phyloP scores from a whole-genome alignment of 108 stramenopile species.

The Pseudonitzschia delicatissima region DNA sequence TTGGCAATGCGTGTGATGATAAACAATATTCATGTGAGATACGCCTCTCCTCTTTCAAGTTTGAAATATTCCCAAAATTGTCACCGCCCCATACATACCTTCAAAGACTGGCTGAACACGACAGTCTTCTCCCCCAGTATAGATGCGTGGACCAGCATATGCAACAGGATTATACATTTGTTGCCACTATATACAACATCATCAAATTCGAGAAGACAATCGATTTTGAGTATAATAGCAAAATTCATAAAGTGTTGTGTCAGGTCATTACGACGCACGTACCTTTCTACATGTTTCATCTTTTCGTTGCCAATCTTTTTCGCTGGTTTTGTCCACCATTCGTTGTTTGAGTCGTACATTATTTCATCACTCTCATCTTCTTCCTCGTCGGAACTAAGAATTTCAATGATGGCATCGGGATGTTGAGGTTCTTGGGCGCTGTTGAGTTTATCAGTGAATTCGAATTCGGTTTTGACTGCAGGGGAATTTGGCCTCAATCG shows the following conservation, averaged over 20 bases:
- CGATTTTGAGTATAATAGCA: background rate
- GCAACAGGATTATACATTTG: constrained; percentile 64
- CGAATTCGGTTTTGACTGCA: background rate
- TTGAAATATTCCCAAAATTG: background rate
- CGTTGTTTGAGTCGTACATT: constrained; percentile 6
- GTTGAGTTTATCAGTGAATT: background rate
- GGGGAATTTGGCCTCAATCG: background rate
- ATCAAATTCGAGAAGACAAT: background rate
- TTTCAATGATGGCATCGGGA: constrained; percentile 10
- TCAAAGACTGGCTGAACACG: constrained; percentile 64
- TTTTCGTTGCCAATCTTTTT: constrained; percentile 26
- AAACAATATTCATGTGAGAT: too few relatives aligned
- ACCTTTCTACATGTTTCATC: constrained; percentile 33
- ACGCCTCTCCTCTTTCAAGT: background rate
- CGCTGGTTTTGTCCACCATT: constrained; percentile 47
- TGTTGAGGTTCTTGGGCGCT: too few relatives aligned
- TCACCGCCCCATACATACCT: constrained; percentile 4
- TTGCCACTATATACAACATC: constrained; percentile 29
- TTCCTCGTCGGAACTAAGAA: constrained; percentile 23
- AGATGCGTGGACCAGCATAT: constrained; percentile 50
- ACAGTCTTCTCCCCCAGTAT: constrained; percentile 60
- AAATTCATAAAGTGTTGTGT: background rate
- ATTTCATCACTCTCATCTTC: constrained; percentile 21
- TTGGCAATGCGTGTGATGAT: background rate
- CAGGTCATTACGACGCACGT: background rate